Conservation (phyloP, 352 stramenopile genomes). For the Pythium grandisporangium region DNA sequence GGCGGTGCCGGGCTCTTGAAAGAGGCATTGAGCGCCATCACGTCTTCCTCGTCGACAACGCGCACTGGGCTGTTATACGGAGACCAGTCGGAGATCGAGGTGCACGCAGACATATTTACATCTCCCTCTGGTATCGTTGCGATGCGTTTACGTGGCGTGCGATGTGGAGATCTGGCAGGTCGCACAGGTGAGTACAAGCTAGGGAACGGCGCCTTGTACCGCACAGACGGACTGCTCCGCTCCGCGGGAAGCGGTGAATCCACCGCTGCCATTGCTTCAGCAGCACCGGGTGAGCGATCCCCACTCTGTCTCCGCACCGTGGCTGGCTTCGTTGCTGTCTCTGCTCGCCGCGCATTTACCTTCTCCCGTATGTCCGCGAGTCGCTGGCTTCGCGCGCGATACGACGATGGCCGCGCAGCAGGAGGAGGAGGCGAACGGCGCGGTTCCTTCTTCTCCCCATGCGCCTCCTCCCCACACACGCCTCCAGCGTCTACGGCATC, state of each 20-base stretch:
- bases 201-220: slow-evolving; percentile 9
- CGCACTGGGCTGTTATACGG: slow-evolving; percentile 10
- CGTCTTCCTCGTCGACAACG: not conserved
- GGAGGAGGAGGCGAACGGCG: not conserved
- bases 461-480: not conserved
- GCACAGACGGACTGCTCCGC: slow-evolving; percentile 2
- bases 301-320: not conserved
- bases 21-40: not conserved
- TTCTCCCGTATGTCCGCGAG: slow-evolving; percentile 1
- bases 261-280: not conserved
- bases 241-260: slow-evolving; percentile 7
- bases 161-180: not conserved
- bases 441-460: slow-evolving; percentile 4
- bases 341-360: not conserved
- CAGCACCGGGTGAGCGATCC: not conserved
- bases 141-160: slow-evolving; percentile 2
- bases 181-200: slow-evolving; percentile 12
- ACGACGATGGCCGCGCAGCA: slow-evolving; percentile 3
- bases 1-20: slow-evolving; percentile 16
- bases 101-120: slow-evolving; percentile 8
- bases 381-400: slow-evolving; percentile 9
- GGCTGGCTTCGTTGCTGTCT: not conserved
- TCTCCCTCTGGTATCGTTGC: not conserved
- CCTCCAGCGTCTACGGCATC: too few species aligned
- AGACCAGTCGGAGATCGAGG: slow-evolving; percentile 8